Percentiles rank a stretch among this genome's conserved stretches.
phyloP scores from a whole-genome alignment of 1,284 basidiomycete species.

The Tilletia caries region DNA sequence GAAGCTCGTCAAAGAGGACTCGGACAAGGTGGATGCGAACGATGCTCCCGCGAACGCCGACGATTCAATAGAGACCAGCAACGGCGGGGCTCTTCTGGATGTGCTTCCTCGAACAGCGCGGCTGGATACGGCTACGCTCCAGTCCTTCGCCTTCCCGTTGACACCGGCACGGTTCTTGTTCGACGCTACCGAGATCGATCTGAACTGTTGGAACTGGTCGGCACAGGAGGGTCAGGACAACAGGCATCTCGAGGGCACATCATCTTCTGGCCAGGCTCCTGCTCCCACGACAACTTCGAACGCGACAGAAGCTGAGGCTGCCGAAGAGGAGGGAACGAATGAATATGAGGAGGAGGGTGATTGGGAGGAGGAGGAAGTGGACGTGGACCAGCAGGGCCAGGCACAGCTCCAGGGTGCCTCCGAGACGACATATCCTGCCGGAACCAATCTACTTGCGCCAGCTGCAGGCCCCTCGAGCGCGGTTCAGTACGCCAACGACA shows the following conservation, averaged over 20 bases:
- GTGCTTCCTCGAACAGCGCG: not conserved
- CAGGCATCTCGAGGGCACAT: not conserved
- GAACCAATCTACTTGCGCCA: not conserved
- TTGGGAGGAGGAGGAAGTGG: not conserved
- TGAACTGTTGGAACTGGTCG: not conserved
- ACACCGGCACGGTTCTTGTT: slow-evolving; percentile 11
- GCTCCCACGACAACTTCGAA: not conserved
- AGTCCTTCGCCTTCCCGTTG: slow-evolving; percentile 5
- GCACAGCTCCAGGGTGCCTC: too few relatives aligned
- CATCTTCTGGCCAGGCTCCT: not conserved
- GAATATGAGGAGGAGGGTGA: not conserved
- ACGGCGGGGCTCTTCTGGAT: not conserved
- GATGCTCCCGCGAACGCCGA: not conserved
- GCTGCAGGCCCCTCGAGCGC: not conserved
- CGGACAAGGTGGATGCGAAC: too few relatives aligned
- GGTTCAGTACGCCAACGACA: not conserved
- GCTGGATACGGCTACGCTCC: not conserved
- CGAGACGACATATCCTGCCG: not conserved
- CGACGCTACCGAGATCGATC: not conserved
- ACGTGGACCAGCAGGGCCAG: not conserved
- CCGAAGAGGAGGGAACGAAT: too few relatives aligned
- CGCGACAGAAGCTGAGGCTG: not conserved
- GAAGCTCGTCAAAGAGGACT: too few relatives aligned
- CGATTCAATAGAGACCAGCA: too few relatives aligned
- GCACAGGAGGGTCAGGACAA: not conserved